Percentiles rank a stretch among this genome's conserved stretches.
Conservation (phyloP, 164 flowering plant genomes). For the Litsea cubeba region DNA sequence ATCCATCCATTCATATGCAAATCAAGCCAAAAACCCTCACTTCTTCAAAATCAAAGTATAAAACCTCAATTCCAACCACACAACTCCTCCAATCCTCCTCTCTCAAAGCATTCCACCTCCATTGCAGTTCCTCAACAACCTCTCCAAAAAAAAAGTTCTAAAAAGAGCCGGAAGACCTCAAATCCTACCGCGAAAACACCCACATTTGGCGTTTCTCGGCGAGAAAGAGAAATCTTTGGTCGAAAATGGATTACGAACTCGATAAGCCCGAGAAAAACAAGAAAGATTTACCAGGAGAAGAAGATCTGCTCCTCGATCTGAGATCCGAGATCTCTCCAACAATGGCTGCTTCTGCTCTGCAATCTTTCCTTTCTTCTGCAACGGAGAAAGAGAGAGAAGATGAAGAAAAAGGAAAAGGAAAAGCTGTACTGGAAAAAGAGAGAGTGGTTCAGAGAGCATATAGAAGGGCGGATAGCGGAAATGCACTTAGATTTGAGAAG, state of each 20-base stretch:
- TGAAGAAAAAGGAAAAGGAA: background rate
- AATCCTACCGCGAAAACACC: background rate
- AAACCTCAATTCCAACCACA: background rate
- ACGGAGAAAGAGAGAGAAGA: background rate
- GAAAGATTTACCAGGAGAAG: background rate
- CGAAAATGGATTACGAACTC: background rate
- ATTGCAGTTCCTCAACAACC: background rate
- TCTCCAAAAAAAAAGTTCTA: background rate
- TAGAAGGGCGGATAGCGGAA: background rate
- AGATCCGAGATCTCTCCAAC: background rate
- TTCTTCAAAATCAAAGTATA: background rate
- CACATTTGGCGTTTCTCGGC: background rate
- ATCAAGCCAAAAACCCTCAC: slow-evolving; percentile 5
- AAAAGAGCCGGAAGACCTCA: background rate
- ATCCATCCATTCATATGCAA: slow-evolving; percentile 3
- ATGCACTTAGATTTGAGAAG: background rate
- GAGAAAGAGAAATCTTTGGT: background rate
- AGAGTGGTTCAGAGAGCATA: background rate
- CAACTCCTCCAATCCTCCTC: background rate
- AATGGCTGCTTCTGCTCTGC: background rate
- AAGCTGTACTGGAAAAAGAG: background rate
- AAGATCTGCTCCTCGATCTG: background rate
- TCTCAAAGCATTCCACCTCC: slow-evolving; percentile 1
- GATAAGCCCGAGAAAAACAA: background rate
- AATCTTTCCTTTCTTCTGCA: too few species aligned